These are phyloP conservation scores for Mallotus nudiflorus DNA, from an alignment of 345 rosid species.

Conservation along the genomic window DNA sequence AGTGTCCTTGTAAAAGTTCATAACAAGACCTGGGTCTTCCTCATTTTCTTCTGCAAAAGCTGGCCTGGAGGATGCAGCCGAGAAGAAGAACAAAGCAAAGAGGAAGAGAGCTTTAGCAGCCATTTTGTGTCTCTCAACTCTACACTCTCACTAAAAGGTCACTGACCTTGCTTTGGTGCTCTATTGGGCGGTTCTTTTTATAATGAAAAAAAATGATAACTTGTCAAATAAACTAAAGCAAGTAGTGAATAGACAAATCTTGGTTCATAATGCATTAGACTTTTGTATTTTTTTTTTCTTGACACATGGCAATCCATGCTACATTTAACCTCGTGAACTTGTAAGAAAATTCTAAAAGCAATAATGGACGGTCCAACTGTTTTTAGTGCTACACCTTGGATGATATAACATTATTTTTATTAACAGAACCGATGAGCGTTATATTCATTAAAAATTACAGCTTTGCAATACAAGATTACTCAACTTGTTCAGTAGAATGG, in stretches of 20 bases:
- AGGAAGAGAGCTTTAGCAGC: slow-evolving; percentile 47
- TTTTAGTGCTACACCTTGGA: too few species aligned
- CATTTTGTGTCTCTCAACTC: slow-evolving; percentile 34
- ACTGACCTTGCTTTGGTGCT: slow-evolving; percentile 16
- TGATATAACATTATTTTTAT: too few species aligned
- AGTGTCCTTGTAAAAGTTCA: slow-evolving; percentile 81
- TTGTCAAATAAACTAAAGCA: neutral
- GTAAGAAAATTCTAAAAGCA: too few species aligned
- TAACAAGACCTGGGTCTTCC: slow-evolving; percentile 64
- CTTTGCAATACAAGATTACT: too few species aligned
- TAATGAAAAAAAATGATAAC: slow-evolving; percentile 18
- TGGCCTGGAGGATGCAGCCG: slow-evolving; percentile 37
- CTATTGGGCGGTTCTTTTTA: slow-evolving; percentile 31
- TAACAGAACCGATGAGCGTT: too few species aligned
- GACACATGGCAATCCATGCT: too few species aligned
- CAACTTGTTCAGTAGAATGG: neutral
- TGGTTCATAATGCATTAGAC: neutral
- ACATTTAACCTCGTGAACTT: too few species aligned
- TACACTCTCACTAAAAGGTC: slow-evolving; percentile 17
- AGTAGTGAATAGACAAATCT: neutral
- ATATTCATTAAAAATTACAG: too few species aligned
- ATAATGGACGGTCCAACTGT: too few species aligned
- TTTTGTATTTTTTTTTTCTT: too few species aligned
- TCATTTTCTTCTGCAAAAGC: slow-evolving; percentile 48
- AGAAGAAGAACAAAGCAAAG: slow-evolving; percentile 43